These are phyloP conservation scores for Plasmodium inui DNA, from an alignment of 169 alveolate genomes.

Conservation along the genomic window DNA sequence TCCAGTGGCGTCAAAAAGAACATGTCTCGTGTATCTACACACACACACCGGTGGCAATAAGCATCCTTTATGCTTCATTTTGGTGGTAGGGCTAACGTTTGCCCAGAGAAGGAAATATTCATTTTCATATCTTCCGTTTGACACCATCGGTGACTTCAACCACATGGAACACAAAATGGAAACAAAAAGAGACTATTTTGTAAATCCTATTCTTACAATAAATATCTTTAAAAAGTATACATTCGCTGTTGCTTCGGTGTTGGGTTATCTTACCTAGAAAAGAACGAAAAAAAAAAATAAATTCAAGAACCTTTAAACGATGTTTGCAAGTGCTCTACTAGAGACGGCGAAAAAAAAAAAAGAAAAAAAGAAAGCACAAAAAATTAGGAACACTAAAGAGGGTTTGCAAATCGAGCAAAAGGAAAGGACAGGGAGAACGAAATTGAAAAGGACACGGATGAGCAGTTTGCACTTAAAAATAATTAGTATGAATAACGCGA, in stretches of 20 bases:
- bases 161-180: not conserved
- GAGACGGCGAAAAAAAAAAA: not conserved
- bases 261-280: not conserved
- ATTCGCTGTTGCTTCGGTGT: not conserved
- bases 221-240: not conserved
- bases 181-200: not conserved
- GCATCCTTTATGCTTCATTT: not conserved
- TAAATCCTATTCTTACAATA: not conserved
- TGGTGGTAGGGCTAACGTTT: not conserved
- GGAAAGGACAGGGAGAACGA: not conserved
- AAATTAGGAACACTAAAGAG: not conserved
- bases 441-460: not conserved
- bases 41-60: not conserved
- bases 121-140: not conserved
- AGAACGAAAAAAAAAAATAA: slow-evolving; percentile 1
- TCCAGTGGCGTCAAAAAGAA: not conserved
- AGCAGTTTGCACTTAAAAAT: not conserved
- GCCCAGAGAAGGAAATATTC: not conserved
- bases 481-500: not conserved
- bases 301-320: not conserved
- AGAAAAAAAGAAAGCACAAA: not conserved
- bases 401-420: not conserved
- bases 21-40: not conserved
- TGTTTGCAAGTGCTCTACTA: not conserved
- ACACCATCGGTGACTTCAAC: not conserved